A percentile compares a stretch with the other conserved stretches of the same genome.
These are phyloP conservation scores for Zelonia costaricensis DNA, from an alignment of 208 protist genomes.

Conservation along the genomic window DNA sequence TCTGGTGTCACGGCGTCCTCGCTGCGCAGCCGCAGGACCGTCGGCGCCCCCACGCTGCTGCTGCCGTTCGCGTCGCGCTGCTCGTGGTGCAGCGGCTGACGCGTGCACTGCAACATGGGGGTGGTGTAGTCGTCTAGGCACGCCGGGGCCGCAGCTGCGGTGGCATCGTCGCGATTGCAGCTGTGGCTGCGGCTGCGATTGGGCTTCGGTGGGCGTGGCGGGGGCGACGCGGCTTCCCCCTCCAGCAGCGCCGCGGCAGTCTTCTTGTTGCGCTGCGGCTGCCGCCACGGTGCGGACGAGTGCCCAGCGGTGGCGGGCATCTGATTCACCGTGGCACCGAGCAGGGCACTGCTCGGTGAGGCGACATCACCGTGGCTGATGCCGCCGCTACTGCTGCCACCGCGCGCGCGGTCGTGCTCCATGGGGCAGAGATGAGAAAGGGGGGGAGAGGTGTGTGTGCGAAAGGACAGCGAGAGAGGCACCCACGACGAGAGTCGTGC, in stretches of 20 bases:
- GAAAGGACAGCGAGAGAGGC: neutral
- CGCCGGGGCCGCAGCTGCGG: neutral
- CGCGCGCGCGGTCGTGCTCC: too few species aligned
- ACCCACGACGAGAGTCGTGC: too few species aligned
- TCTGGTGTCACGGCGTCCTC: neutral
- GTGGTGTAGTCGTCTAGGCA: neutral
- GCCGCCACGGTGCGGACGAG: neutral
- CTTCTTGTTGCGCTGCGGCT: neutral
- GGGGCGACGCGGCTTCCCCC: slow-evolving; percentile 17
- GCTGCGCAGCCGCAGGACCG: neutral
- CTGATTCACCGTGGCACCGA: neutral
- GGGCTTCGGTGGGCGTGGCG: slow-evolving; percentile 18
- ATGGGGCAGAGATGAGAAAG: neutral
- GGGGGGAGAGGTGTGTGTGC: neutral
- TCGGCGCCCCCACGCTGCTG: too few species aligned
- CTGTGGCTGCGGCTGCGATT: neutral
- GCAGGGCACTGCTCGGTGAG: too few species aligned
- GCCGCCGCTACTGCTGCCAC: too few species aligned
- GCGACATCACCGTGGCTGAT: too few species aligned
- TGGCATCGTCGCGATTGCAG: neutral
- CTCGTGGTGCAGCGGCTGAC: neutral
- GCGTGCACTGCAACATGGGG: too few species aligned
- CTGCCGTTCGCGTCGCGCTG: too few species aligned
- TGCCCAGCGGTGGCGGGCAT: too few species aligned
- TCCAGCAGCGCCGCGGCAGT: neutral